Percentiles rank a stretch among this genome's conserved stretches.
These are phyloP conservation scores for Patellifolia procumbens DNA, from an alignment of 179 eudicot species.

Conservation along the genomic window DNA sequence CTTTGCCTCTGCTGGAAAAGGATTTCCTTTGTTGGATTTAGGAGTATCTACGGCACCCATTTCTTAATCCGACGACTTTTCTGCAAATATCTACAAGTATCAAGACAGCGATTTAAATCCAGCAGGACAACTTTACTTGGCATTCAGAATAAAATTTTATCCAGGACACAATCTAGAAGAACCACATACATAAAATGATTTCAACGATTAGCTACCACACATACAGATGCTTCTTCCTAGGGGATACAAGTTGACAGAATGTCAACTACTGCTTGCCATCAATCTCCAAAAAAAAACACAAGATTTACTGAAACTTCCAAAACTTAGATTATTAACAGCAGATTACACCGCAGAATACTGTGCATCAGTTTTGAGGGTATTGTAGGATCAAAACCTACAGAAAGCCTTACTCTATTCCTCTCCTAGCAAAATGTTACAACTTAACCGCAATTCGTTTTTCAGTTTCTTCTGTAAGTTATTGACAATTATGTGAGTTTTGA, in stretches of 20 bases:
- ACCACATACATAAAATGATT: not conserved
- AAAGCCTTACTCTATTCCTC: not conserved
- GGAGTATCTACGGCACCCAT: slow-evolving; percentile 37
- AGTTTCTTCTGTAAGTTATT: not conserved
- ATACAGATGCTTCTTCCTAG: not conserved
- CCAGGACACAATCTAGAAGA: not conserved
- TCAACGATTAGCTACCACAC: not conserved
- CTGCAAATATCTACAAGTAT: slow-evolving; percentile 21
- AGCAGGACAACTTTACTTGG: not conserved
- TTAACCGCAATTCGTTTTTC: not conserved
- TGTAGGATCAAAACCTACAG: not conserved
- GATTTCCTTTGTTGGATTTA: slow-evolving; percentile 32
- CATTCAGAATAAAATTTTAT: not conserved
- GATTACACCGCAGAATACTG: not conserved
- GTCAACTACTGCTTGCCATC: not conserved
- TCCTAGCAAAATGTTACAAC: not conserved
- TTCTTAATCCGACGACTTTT: slow-evolving; percentile 9
- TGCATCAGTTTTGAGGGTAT: not conserved
- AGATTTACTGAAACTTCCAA: not conserved
- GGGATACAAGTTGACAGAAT: not conserved
- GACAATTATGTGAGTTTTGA: not conserved
- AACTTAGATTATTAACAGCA: not conserved
- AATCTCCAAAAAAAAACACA: not conserved
- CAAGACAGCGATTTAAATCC: not conserved
- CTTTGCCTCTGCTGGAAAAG: slow-evolving; percentile 58